Conservation (phyloP, 2,329 filamentous ascomycete species). For the Alternaria metachromatica region DNA sequence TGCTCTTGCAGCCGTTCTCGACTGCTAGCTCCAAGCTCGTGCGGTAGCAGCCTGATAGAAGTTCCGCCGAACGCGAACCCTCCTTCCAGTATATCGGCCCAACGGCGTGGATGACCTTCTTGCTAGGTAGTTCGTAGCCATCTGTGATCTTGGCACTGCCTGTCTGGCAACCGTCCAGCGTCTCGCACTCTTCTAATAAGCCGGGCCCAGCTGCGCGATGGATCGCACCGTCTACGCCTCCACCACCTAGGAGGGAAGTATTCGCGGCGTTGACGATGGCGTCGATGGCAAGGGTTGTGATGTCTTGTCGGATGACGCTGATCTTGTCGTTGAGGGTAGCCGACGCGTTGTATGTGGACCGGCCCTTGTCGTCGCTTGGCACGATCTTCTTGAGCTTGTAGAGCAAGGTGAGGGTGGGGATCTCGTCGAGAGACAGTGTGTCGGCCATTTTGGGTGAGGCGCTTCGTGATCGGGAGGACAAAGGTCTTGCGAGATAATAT, state of each 20-base stretch:
- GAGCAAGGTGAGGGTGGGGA: conserved; percentile 69
- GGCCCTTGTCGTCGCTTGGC: conserved; percentile 20
- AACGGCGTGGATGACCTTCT: conserved; percentile 87
- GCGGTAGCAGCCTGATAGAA: conserved; percentile 71
- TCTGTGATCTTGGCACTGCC: conserved; percentile 83
- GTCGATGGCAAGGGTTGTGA: conserved; percentile 78
- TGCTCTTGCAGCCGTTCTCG: conserved; percentile 67
- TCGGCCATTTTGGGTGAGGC: conserved; percentile 6
- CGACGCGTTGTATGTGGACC: conserved; percentile 21
- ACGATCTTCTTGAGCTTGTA: conserved; percentile 66
- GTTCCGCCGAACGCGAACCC: conserved; percentile 45
- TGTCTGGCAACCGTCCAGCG: conserved; percentile 74
- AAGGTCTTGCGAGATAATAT: conserved; percentile 30
- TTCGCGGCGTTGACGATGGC: conserved; percentile 96
- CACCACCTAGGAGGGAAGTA: conserved; percentile 76
- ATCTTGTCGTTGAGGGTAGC: conserved; percentile 68
- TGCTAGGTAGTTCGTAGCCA: conserved; percentile 77
- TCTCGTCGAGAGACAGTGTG: conserved; percentile 56
- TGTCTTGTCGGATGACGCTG: conserved; percentile 75
- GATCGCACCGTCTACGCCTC: conserved; percentile 81
- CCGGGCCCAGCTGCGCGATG: conserved; percentile 78
- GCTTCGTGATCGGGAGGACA: conserved; percentile 4
- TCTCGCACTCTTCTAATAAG: conserved; percentile 74
- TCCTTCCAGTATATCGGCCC: conserved; percentile 74
- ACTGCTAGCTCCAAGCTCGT: conserved; percentile 76